These are phyloP conservation scores for Cystobasidium onofrii DNA, from an alignment of 768 basidiomycete genomes.

Conservation along the genomic window DNA sequence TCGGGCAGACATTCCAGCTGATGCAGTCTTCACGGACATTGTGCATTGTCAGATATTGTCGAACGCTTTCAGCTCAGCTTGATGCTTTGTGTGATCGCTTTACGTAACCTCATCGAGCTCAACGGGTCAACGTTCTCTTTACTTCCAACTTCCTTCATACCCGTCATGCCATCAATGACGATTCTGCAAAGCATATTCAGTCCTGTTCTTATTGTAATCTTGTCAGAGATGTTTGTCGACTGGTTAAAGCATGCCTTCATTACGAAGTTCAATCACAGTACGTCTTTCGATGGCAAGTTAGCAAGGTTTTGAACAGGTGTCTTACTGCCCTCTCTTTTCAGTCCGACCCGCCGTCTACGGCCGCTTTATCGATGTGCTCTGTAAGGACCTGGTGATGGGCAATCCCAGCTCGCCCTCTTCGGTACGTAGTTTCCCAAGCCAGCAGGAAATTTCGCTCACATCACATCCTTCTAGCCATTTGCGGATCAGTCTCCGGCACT, in stretches of 20 bases:
- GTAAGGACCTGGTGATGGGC: slow-evolving; percentile 74
- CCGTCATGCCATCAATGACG: slow-evolving; percentile 37
- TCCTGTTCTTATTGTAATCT: slow-evolving; percentile 79
- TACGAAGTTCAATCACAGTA: slow-evolving; percentile 91
- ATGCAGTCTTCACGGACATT: not conserved
- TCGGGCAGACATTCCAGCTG: not conserved
- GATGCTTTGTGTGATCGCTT: slow-evolving; percentile 83
- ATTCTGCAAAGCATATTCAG: slow-evolving; percentile 68
- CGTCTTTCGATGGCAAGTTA: not conserved
- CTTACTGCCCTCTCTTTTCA: not conserved
- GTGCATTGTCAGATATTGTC: slow-evolving; percentile 66
- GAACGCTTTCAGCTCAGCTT: slow-evolving; percentile 86
- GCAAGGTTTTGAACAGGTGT: not conserved
- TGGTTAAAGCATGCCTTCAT: slow-evolving; percentile 99
- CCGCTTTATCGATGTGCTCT: slow-evolving; percentile 87
- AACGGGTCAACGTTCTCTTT: slow-evolving; percentile 76
- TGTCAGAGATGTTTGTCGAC: slow-evolving; percentile 88
- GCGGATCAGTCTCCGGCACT: slow-evolving; percentile 94
- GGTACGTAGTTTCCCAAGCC: not conserved
- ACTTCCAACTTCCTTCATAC: slow-evolving; percentile 52
- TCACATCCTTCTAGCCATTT: slow-evolving; percentile 58
- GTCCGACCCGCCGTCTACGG: slow-evolving; percentile 87
- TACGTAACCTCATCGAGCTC: slow-evolving; percentile 89
- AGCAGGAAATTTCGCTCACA: not conserved
- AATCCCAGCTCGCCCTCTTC: slow-evolving; percentile 47